Evolutionary conservation across 768 basidiomycete species (phyloP).

Genomic region (Suillus lakei): DNA sequence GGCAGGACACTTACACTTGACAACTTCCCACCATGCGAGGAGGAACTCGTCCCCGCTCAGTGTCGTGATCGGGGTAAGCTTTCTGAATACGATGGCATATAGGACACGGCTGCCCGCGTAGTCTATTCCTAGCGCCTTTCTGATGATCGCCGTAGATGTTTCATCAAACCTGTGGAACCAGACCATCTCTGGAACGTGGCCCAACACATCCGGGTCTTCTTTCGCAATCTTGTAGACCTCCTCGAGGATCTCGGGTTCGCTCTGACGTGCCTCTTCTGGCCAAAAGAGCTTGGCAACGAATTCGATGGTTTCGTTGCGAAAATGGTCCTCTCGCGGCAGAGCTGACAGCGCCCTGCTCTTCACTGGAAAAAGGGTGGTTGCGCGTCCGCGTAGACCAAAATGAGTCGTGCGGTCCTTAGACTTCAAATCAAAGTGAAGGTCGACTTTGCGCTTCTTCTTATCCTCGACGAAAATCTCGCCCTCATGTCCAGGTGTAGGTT

Average conservation of each 20-base stretch:
- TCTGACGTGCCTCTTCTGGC: background rate
- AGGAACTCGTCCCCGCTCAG: background rate
- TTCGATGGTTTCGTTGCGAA: too few species aligned
- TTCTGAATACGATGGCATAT: background rate
- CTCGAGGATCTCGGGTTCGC: background rate
- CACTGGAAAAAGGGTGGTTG: background rate
- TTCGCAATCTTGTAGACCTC: background rate
- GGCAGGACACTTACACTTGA: background rate
- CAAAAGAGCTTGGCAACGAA: too few species aligned
- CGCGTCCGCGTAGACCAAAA: background rate
- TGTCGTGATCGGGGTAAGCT: background rate
- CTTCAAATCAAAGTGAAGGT: background rate
- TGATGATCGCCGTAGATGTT: background rate
- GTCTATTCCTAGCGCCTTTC: too few species aligned
- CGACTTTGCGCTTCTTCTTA: background rate
- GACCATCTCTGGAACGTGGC: slow-evolving; percentile 7
- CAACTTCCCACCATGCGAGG: background rate
- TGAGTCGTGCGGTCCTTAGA: background rate
- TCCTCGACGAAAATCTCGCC: too few species aligned
- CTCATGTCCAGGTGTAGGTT: too few species aligned
- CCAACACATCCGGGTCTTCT: background rate
- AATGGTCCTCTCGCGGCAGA: too few species aligned
- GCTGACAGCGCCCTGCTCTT: too few species aligned
- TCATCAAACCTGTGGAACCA: background rate
- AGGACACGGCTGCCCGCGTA: background rate